Evolutionary conservation across 2,329 filamentous ascomycete genomes (phyloP), one percentile per base, ranked within the genome.

Genomic region (Didymella pinodella): DNA sequence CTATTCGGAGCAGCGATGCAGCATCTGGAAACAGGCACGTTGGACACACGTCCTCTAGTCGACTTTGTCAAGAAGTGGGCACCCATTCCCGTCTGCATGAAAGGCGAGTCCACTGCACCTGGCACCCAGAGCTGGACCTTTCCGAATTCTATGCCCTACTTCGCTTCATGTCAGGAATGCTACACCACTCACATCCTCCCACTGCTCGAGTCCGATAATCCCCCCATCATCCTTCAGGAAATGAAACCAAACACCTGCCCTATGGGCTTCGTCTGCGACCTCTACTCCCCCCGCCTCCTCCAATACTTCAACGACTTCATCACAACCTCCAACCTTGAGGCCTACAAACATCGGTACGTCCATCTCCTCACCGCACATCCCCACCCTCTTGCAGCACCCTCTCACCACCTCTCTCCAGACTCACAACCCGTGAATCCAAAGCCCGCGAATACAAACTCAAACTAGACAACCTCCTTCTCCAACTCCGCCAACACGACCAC

Each of bases 151-250:
- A 54, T 64, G 7, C 62, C 64, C 1, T 50, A 60, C 14, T 66
- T 59, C 38, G 63, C 65, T 1, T 57, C 61, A 2, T 68, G 66
- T 48, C 45, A 62, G 16, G 63, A 67, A 20, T 68, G 66, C 58
- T 64, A 67, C 34, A 48, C 46, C 4, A 59, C 40, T n/a, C 57
- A 67, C 34, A 50, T 66, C 11, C 26, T 47, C 4, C 65, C 66
- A 0, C 46, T 63, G 5, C 41, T 52, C 20, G 16, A 40, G 10
- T 49, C 53, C 1, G 16, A 5, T 31, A 14, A 25, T 0, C 53
- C 53, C 7, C 53, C 53, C 1, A 16, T 12, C 25, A 32, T 50
- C 14, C 53, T 56, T 2, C 26, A 44, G n/a, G 50, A 47, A 40
- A 14, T 53, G 22, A 38, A 3, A 11, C 22, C 41, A 25, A 22